Percentiles rank a stretch among this genome's conserved stretches.
Conservation (phyloP, 1,284 basidiomycete genomes). For the Cryptococcus sp. region DNA sequence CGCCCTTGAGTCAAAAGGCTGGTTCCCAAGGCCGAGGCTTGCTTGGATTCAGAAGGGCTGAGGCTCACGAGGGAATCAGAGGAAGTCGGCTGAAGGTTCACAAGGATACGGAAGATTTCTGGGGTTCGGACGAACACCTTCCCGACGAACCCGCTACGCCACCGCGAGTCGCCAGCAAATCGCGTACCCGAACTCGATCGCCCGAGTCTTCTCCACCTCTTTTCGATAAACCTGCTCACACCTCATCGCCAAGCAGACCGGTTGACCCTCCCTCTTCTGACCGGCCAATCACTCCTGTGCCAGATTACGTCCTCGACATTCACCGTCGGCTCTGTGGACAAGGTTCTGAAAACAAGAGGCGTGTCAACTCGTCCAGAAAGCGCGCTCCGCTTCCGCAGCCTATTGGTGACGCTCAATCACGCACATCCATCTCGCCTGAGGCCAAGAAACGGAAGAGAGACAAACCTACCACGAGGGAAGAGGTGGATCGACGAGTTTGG, state of each 20-base stretch:
- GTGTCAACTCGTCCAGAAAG: conserved; percentile 18
- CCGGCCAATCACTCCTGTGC: conserved; percentile 32
- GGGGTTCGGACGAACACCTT: conserved; percentile 7
- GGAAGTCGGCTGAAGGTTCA: conserved; percentile 8
- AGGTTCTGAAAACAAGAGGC: conserved; percentile 17
- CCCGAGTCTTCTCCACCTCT: conserved; percentile 2
- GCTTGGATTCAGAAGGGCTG: not conserved
- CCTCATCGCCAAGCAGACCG: not conserved
- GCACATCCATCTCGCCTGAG: too few relatives aligned
- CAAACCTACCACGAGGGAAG: not conserved
- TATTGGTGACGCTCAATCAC: too few relatives aligned
- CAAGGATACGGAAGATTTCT: conserved; percentile 18
- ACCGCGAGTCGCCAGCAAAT: too few relatives aligned
- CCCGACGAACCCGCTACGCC: too few relatives aligned
- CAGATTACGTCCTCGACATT: conserved; percentile 22
- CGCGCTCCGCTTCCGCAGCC: not conserved
- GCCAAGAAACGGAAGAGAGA: conserved; percentile 9
- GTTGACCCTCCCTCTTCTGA: conserved; percentile 1
- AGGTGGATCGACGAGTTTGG: conserved; percentile 12
- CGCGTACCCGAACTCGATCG: too few relatives aligned
- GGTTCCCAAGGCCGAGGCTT: not conserved
- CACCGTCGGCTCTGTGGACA: conserved; percentile 32
- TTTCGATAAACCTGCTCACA: not conserved
- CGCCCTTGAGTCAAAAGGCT: conserved; percentile 6
- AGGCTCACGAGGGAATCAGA: not conserved